Base-by-base conservation (phyloP, 805 yeast species). In the Lipomyces sp. region DNA sequence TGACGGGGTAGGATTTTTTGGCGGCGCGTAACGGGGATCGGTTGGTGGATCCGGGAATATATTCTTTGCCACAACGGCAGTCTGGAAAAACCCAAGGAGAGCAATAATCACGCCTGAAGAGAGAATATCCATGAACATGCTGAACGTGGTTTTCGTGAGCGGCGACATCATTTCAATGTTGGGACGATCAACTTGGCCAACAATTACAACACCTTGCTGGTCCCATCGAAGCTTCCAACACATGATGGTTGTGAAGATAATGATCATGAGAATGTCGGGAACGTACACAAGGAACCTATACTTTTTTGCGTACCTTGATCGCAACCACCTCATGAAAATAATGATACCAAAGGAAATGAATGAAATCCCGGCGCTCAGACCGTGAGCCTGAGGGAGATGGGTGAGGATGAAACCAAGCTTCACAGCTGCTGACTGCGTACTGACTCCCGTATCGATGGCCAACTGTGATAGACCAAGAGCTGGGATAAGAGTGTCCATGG, bases 41-140 rank as follows among this genome's bases (percentile, higher is more conserved):
- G 74, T 59, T 42, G 90, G 89, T 69, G 86, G 86, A n/a, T 83
- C 81, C 0, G 93, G 83, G 0, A 96, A 95, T 34, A 95, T 79
- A 0, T 96, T 85, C 76, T 95, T 91, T 24, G 93, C 90, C 0
- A 98, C 97, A 0, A 97, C 92, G 0, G 97, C 90, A 6, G 96
- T 88, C 76, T 94, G 98, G 72, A 94, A 90, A 75, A 94, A 92
- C 0, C 98, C 98, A 48, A 94, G 79, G 74, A 92, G 84, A 0
- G 97, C 96, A 68, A 90, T 86, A 64, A 89, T 83, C 67, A 92
- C 86, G 0, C 95, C 85, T 0, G 94, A 83, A n/a, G 86, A 82
- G 72, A 91, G 83, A 59, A 87, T 77, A 33, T 82, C 81, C 60
- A 84, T 82, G 67, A 89, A 84, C 66, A 84, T 80, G 48, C 80